Percentiles rank a stretch among this genome's conserved stretches.
These are phyloP conservation scores for Zasmidium citrigriseum DNA, from an alignment of 2,329 filamentous ascomycete species.

Conservation along the genomic window DNA sequence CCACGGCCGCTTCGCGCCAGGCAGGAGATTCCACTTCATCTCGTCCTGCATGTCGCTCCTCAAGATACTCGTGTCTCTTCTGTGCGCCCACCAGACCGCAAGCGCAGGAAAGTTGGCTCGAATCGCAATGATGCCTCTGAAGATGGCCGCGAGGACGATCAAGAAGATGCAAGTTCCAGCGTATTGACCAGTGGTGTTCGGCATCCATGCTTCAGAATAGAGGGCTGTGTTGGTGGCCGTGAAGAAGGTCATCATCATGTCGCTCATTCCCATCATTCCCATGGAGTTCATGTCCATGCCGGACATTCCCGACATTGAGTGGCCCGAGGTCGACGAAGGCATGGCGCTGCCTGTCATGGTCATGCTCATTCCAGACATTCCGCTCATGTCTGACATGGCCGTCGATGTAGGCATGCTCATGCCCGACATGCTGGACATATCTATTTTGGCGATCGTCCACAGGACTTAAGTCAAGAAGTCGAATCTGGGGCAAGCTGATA, in stretches of 20 bases:
- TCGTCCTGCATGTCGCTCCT: constrained; percentile 10
- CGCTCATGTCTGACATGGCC: constrained; percentile 10
- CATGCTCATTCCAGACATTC: constrained; percentile 13
- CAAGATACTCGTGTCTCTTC: constrained; percentile 17
- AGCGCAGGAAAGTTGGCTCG: constrained; percentile 24
- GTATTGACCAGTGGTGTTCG: constrained; percentile 67
- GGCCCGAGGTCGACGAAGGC: not conserved
- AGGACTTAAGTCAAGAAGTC: no score
- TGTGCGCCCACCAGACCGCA: constrained; percentile 14
- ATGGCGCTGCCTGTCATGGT: constrained; percentile 1
- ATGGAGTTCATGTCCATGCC: constrained; percentile 20
- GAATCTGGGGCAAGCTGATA: no score
- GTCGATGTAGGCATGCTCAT: constrained; percentile 6
- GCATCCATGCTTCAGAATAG: constrained; percentile 71
- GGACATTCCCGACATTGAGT: constrained; percentile 17
- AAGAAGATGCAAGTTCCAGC: constrained; percentile 89
- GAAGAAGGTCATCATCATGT: constrained; percentile 65
- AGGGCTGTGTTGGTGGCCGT: constrained; percentile 61
- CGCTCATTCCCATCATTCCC: constrained; percentile 36
- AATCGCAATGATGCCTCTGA: constrained; percentile 54
- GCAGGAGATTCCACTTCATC: constrained; percentile 10
- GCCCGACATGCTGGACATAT: constrained; percentile 1
- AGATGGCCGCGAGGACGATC: constrained; percentile 68
- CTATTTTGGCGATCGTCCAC: constrained; percentile 5
- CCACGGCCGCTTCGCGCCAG: constrained; percentile 61